These are phyloP conservation scores for Epicoccum nigrum DNA, from an alignment of 2,329 filamentous ascomycete genomes.

Conservation along the genomic window DNA sequence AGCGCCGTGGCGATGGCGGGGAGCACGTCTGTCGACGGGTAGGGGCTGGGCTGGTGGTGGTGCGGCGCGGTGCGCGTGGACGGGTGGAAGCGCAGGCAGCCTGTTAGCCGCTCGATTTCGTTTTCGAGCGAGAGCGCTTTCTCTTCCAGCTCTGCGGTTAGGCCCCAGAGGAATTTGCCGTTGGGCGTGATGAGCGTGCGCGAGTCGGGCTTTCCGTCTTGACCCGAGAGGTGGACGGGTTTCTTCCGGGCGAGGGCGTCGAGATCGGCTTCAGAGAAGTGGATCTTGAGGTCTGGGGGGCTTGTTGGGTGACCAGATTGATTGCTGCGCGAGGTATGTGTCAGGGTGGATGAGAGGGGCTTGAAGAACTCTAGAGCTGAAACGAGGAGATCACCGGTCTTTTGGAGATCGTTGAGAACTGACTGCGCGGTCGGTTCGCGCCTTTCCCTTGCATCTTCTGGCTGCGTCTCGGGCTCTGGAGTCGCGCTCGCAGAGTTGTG, in stretches of 20 bases:
- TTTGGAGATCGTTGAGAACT: constrained; percentile 49
- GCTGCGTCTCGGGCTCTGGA: constrained; percentile 24
- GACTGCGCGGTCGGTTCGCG: constrained; percentile 41
- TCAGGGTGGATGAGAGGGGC: constrained; percentile 45
- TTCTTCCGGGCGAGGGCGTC: constrained; percentile 62
- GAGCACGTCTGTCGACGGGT: constrained; percentile 40
- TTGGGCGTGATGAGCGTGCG: constrained; percentile 76
- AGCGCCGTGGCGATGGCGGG: constrained; percentile 46
- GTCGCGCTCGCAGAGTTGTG: constrained; percentile 31
- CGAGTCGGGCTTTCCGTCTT: constrained; percentile 52
- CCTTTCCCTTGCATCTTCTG: constrained; percentile 43
- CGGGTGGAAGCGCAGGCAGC: constrained; percentile 39
- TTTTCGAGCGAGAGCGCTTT: constrained; percentile 73
- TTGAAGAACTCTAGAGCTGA: constrained; percentile 53
- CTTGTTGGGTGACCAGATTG: constrained; percentile 30
- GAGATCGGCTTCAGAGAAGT: constrained; percentile 51
- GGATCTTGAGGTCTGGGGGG: constrained; percentile 45
- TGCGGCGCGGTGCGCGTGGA: constrained; percentile 20
- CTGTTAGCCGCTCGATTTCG: constrained; percentile 40
- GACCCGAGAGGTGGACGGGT: constrained; percentile 52
- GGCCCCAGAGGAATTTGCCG: constrained; percentile 75
- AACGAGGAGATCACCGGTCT: constrained; percentile 46
- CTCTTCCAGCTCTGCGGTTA: constrained; percentile 72
- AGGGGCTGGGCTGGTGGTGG: constrained; percentile 18
- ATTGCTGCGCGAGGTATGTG: constrained; percentile 35